Base-by-base conservation (phyloP, 2,329 filamentous ascomycete genomes). In the Diaporthe aspalathi region DNA sequence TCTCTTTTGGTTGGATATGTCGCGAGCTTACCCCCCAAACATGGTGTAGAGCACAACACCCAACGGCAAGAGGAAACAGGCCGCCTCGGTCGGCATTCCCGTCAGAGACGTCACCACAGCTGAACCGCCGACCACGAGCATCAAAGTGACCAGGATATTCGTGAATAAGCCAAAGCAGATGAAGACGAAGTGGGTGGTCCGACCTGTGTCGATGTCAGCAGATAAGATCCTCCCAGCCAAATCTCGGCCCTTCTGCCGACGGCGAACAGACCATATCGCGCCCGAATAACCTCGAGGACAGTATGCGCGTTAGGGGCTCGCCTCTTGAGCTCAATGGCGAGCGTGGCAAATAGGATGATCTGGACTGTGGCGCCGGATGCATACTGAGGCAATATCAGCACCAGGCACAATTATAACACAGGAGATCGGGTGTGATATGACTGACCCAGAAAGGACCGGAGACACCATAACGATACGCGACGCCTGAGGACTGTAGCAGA, bases 301-400 rank as follows among this genome's bases (percentile, higher is more conserved):
- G 89, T 91, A 76, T 97, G 94, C 0, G 94, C 94, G 78, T 97
- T 97, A 0, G 94, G 94, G 0, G 94, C 93, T 70, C 93, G 90
- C 75, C 93, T 87, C 84, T 97, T 98, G 67, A 97, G 83, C 80
- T 97, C 94, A 76, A 97, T 97, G 38, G 94, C 94, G 35, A 97
- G 87, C 0, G 94, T 97, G 1, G 95, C 94, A 77, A 98, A 97
- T 1, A 98, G 86, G 35, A 97, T 87, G 76, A 98, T 95, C 79
- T 97, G 94, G 7, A 96, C 93, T 0, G 92, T 94, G 14, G 93
- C 94, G n/a, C 91, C 89, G 1, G 85, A 87, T 1, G 88, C 89
- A 77, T 91, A 91, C 54, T 60, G 16, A 27, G 54, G 8, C 9
- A 17, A 5, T 29, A 22, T 60, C 11, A 60, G 22, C 22, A 17